A percentile compares a stretch with the other conserved stretches of the same genome.
These are phyloP conservation scores for Erysiphe pulchra DNA, from an alignment of 2,329 filamentous ascomycete genomes.

Conservation along the genomic window DNA sequence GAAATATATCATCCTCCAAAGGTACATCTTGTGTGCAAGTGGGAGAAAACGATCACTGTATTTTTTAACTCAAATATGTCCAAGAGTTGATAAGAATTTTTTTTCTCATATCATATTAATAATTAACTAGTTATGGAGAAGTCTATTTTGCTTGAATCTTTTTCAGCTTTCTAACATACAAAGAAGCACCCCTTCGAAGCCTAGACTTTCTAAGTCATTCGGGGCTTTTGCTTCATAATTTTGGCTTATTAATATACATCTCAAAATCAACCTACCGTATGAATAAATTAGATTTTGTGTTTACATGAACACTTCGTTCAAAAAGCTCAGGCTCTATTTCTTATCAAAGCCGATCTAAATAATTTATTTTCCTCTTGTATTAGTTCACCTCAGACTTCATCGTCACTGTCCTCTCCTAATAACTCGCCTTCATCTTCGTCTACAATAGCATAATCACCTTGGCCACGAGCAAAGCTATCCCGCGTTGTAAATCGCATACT, in stretches of 20 bases:
- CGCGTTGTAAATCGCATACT: conserved; percentile 50
- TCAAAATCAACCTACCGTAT: not conserved
- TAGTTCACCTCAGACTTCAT: conserved; percentile 34
- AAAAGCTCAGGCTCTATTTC: not conserved
- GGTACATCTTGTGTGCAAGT: no score
- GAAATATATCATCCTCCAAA: no score
- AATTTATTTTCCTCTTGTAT: not conserved
- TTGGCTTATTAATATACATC: not conserved
- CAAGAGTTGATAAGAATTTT: no score
- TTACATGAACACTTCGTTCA: not conserved
- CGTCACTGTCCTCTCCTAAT: conserved; percentile 77
- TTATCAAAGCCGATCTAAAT: not conserved
- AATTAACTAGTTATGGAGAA: no score
- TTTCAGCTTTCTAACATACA: not conserved
- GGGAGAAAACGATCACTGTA: no score
- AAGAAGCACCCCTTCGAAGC: not conserved
- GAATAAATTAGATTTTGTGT: not conserved
- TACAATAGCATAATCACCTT: conserved; percentile 69
- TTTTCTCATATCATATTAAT: no score
- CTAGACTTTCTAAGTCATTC: not conserved
- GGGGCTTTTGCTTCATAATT: not conserved
- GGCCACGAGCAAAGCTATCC: conserved; percentile 64
- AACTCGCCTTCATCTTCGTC: conserved; percentile 90
- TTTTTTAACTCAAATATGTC: no score
- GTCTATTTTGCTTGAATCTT: not conserved